A percentile compares a stretch with the other conserved stretches of the same genome.
These are phyloP conservation scores for Chlamydomonas reinhardtii DNA, from an alignment of 163 green algal genomes.

Conservation along the genomic window DNA sequence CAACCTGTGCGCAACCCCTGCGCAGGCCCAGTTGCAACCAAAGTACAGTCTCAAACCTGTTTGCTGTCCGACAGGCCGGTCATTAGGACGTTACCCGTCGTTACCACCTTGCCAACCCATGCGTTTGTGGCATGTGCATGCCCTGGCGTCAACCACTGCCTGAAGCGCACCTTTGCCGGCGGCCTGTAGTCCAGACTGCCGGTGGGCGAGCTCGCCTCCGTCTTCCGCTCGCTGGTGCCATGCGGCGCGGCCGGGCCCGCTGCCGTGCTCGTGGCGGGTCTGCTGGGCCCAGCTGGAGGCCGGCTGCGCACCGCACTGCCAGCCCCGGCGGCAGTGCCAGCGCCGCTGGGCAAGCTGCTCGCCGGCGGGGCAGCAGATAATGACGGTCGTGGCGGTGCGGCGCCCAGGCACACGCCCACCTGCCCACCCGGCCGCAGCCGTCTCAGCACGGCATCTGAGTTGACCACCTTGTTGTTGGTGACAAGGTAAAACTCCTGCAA, in stretches of 20 bases:
- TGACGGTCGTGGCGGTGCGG: no score
- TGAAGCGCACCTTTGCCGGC: slow-evolving; percentile 19
- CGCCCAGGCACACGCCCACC: neutral
- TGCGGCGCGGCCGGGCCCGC: neutral
- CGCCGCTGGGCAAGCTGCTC: neutral
- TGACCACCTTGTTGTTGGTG: neutral
- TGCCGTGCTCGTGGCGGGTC: neutral
- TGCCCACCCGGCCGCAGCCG: slow-evolving; percentile 3
- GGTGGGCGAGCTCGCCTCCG: neutral
- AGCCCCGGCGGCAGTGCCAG: neutral
- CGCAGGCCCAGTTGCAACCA: no score
- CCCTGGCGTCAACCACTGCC: neutral
- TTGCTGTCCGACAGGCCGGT: no score
- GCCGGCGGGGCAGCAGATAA: neutral
- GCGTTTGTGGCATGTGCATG: no score
- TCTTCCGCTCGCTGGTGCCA: neutral
- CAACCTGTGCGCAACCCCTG: no score
- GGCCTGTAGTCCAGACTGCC: slow-evolving; percentile 9
- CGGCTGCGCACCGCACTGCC: neutral
- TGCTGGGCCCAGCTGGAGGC: neutral
- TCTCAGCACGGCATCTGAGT: neutral
- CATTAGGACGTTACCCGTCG: no score
- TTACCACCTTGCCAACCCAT: no score
- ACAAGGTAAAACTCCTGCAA: slow-evolving; percentile 20
- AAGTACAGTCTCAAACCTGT: no score